Percentiles rank a stretch among this genome's conserved stretches.
These are phyloP conservation scores for Sporobolus alterniflorus DNA, from an alignment of 202 grass and related monocot species.

Conservation along the genomic window DNA sequence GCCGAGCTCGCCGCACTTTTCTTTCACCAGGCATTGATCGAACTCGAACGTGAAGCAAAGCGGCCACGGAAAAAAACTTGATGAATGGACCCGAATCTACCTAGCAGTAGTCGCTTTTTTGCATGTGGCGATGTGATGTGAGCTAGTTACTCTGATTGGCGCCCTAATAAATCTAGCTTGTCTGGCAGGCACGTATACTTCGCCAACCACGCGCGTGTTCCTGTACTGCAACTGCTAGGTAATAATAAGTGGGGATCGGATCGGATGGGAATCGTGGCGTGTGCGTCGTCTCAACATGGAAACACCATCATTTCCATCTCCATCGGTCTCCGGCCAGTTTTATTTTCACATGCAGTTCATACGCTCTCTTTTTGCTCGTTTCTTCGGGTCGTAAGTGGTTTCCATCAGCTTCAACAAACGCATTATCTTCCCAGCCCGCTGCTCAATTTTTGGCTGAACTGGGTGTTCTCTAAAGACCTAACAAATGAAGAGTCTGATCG, in stretches of 20 bases:
- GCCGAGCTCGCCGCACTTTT: neutral
- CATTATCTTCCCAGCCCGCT: no score
- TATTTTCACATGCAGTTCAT: slow-evolving; percentile 19
- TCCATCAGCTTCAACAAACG: neutral
- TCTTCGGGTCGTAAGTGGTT: neutral
- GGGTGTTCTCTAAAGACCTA: no score
- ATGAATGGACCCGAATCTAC: slow-evolving; percentile 2
- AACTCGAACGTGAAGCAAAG: neutral
- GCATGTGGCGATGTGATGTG: slow-evolving; percentile 29
- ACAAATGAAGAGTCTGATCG: no score
- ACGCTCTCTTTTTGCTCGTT: neutral
- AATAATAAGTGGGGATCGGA: neutral
- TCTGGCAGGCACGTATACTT: neutral
- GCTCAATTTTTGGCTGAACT: no score
- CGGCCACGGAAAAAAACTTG: neutral
- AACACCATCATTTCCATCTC: neutral
- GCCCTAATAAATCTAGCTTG: neutral
- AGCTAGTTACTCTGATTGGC: neutral
- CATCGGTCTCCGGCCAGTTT: neutral
- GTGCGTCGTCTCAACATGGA: slow-evolving; percentile 9
- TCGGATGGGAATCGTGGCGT: slow-evolving; percentile 12
- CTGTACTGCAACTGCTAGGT: neutral
- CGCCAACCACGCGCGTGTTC: neutral
- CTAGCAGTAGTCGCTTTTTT: neutral
- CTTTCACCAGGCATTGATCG: no score